A percentile compares a stretch with the other conserved stretches of the same genome.
Conservation (phyloP, 208 protist species). For the Acanthamoeba healyi region DNA sequence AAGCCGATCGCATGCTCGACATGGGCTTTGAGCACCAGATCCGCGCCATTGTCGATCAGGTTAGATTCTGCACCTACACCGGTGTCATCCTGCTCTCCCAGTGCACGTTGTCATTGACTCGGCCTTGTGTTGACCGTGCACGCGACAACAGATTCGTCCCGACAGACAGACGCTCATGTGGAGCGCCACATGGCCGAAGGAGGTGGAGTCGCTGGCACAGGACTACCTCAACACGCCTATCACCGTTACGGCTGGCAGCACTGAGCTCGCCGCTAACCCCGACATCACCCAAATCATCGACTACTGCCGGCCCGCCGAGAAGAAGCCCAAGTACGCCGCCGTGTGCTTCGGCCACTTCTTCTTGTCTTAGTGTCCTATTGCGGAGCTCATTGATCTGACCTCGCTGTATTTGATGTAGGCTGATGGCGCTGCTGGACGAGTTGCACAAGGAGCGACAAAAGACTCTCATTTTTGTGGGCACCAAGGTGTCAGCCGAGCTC, state of each 20-base stretch:
- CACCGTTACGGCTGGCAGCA: conserved; percentile 89
- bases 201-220: conserved; percentile 88
- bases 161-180: conserved; percentile 94
- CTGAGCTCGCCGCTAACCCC: conserved; percentile 83
- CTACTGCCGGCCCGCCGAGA: conserved; percentile 75
- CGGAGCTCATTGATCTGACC: not conserved
- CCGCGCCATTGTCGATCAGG: conserved; percentile 85
- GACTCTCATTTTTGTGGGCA: conserved; percentile 95
- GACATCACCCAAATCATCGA: conserved; percentile 86
- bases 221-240: conserved; percentile 91
- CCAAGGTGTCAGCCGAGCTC: conserved; percentile 93
- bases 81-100: not conserved
- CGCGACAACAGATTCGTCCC: conserved; percentile 84
- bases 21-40: conserved; percentile 95
- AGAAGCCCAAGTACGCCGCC: conserved; percentile 70
- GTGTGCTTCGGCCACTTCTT: not conserved
- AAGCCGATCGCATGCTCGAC: conserved; percentile 95
- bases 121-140: not conserved
- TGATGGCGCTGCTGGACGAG: conserved; percentile 68
- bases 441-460: conserved; percentile 87
- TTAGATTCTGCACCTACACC: not conserved
- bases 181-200: conserved; percentile 92
- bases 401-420: not conserved
- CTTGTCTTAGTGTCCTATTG: not conserved
- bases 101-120: not conserved